A percentile compares a stretch with the other conserved stretches of the same genome.
Conservation (phyloP, 306 rosid genomes). For the Hippophae rhamnoides region DNA sequence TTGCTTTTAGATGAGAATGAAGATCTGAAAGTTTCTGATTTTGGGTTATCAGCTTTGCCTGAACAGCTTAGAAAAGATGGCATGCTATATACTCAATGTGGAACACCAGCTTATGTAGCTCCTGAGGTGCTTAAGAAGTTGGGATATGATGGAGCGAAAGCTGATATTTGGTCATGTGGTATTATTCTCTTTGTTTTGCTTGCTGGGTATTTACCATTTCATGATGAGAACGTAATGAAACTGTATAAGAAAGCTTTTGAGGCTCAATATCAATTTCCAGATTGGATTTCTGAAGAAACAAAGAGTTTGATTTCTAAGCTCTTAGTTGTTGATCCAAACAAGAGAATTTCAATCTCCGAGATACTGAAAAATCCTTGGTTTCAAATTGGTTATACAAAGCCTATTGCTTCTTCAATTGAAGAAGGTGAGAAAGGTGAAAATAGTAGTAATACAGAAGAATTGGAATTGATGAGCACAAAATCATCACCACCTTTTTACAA, state of each 20-base stretch:
- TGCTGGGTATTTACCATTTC: conserved; percentile 60
- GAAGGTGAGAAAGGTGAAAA: conserved; percentile 18
- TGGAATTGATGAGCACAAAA: conserved; percentile 10
- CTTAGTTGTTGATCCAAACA: conserved; percentile 50
- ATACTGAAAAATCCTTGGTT: conserved; percentile 61
- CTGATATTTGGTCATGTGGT: conserved; percentile 83
- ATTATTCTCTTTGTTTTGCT: conserved; percentile 58
- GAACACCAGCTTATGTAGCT: conserved; percentile 84
- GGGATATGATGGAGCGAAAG: conserved; percentile 72
- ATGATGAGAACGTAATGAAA: conserved; percentile 49
- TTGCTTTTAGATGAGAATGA: conserved; percentile 54
- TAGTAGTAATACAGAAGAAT: background rate
- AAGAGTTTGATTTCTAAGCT: conserved; percentile 40
- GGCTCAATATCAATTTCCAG: conserved; percentile 46
- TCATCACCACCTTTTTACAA: conserved; percentile 61
- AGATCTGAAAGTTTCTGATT: conserved; percentile 69
- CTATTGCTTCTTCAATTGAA: conserved; percentile 34
- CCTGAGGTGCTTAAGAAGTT: conserved; percentile 66
- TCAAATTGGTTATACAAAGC: conserved; percentile 34
- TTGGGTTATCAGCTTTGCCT: conserved; percentile 66
- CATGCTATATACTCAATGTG: conserved; percentile 65
- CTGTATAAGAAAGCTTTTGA: conserved; percentile 57
- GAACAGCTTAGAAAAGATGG: conserved; percentile 64
- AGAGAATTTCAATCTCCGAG: conserved; percentile 42
- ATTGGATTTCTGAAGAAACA: conserved; percentile 51